Percentiles rank a stretch among this genome's conserved stretches.
Conservation (phyloP, 1,139 yeast genomes). For the Spencermartinsiella ligniputridi region DNA sequence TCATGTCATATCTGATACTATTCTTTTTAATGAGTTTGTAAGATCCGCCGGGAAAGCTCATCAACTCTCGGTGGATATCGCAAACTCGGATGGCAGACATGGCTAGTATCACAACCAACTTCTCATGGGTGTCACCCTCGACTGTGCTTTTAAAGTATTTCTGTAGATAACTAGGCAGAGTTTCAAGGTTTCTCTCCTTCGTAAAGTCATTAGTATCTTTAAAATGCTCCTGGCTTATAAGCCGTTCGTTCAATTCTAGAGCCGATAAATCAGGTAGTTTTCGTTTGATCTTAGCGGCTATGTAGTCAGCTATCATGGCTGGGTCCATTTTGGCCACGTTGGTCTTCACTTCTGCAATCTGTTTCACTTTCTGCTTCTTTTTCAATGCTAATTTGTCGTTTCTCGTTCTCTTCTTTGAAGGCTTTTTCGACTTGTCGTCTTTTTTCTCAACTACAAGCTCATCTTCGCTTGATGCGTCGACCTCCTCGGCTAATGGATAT, state of each 20-base stretch:
- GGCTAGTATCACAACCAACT: slow-evolving; percentile 49
- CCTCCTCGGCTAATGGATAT: slow-evolving; percentile 4
- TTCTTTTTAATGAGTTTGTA: slow-evolving; percentile 65
- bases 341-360: slow-evolving; percentile 49
- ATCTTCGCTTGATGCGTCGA: slow-evolving; percentile 19
- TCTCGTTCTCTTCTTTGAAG: slow-evolving; percentile 19
- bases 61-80: slow-evolving; percentile 59
- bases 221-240: slow-evolving; percentile 46
- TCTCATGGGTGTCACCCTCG: slow-evolving; percentile 22
- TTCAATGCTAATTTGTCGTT: slow-evolving; percentile 17
- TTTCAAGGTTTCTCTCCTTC: slow-evolving; percentile 45
- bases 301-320: slow-evolving; percentile 55
- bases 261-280: slow-evolving; percentile 55
- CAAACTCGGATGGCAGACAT: slow-evolving; percentile 73
- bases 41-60: slow-evolving; percentile 42
- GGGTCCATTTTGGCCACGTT: slow-evolving; percentile 48
- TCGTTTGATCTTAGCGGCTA: slow-evolving; percentile 49
- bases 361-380: slow-evolving; percentile 57
- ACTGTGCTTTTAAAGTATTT: slow-evolving; percentile 10
- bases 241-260: slow-evolving; percentile 57
- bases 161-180: slow-evolving; percentile 37
- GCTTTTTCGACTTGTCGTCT: slow-evolving; percentile 18
- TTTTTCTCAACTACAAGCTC: slow-evolving; percentile 20
- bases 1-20: slow-evolving; percentile 54
- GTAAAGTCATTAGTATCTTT: slow-evolving; percentile 49